Evolutionary conservation across 1,139 yeast genomes (phyloP), one percentile per base, ranked within the genome.

Genomic region (Yamadazyma songkhlaensis): DNA sequence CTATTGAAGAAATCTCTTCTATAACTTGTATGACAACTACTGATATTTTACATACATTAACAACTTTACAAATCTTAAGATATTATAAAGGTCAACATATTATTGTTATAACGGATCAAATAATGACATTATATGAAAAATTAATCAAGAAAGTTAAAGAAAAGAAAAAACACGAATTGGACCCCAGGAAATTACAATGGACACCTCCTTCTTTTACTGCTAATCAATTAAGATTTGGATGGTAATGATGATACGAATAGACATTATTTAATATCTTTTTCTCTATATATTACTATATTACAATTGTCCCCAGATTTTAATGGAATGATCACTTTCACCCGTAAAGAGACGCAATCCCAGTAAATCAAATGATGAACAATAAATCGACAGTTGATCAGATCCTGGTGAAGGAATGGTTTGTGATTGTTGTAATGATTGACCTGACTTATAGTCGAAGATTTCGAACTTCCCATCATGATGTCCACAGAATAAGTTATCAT

Each of bases 11-110:
- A 51, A 84, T 92, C 15, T 85, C 97, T 17, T 67, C 82, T 9
- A 64, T 81, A 34, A 88, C 97, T 0, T 79, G 97, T 17, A 92
- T 92, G 96, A 92, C 98, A 3, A 90, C 97, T 1, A 86, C 96
- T 1, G 98, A 92, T 61, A 88, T 94, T 37, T 64, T 92, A 37
- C 97, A 92, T 57, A 94, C 98, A 0, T 74, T 95, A 37, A 94
- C 94, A 47, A 88, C 96, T 1, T 70, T 89, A 53, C 92, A 87
- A 55, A 88, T 94, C 72, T 70, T 94, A 48, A 76, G 92, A 51
- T 92, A 92, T 57, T 90, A 89, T 62, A 89, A 89, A 57, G 98
- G 97, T 11, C 97, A 92, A 60, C 97, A 92, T 61, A 89, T 92
- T 29, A 86, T 92, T 30, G 94, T 90, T 44, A 62, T 92, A 39